A percentile compares a stretch with the other conserved stretches of the same genome.
Conservation (phyloP, 2,329 filamentous ascomycete genomes). For the Onygena corvina region DNA sequence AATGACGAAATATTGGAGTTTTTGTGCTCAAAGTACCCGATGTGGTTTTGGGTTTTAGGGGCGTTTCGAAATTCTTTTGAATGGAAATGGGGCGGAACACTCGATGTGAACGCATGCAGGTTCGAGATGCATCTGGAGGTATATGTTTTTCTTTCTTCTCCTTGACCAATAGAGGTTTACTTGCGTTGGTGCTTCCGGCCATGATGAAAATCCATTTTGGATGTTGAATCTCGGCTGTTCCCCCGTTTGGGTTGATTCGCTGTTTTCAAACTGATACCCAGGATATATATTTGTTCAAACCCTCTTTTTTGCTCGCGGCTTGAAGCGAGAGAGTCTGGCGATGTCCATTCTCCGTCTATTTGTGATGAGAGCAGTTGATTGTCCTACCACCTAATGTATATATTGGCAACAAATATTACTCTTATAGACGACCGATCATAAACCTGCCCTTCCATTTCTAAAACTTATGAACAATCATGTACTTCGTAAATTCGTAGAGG, state of each 20-base stretch:
- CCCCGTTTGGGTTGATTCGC: not conserved
- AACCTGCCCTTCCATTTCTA: no score
- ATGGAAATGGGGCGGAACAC: not conserved
- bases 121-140: constrained; percentile 4
- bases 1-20: constrained; percentile 3
- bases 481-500: no score
- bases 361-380: not conserved
- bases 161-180: constrained; percentile 2
- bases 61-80: constrained; percentile 1
- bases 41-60: not conserved
- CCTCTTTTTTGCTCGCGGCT: not conserved
- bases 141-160: not conserved
- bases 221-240: not conserved
- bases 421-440: constrained; percentile 1
- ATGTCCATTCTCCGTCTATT: no score
- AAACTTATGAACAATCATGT: no score
- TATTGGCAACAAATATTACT: not conserved
- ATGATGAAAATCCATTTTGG: no score
- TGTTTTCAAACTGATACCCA: constrained; percentile 2
- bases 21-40: not conserved
- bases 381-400: not conserved
- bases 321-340: no score
- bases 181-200: not conserved
- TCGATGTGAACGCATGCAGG: not conserved
- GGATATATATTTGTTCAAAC: not conserved